Base-by-base conservation (phyloP, 2,329 filamentous ascomycete species). In the Colletotrichum paranaense region DNA sequence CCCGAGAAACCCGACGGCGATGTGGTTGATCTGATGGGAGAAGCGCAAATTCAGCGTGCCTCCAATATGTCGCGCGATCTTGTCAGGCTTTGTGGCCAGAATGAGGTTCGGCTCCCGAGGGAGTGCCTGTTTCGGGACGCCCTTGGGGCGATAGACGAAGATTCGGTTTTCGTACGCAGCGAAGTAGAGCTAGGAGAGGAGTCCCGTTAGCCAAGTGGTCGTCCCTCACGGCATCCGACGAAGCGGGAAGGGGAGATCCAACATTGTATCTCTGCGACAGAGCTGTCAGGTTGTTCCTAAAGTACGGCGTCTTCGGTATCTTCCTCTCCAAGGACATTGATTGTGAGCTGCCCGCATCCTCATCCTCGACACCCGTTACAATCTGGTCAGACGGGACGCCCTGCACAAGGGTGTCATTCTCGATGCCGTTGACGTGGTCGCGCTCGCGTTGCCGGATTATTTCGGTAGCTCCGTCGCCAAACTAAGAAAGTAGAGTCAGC, bases 1-100 rank as follows among this genome's bases (percentile, higher is more conserved):
- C 0, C 94, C 94, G 14, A 96, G 82, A 59, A 93, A 88, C 19
- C 92, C 92, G 30, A 93, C 87, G 12, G 92, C 85, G 19, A 95
- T 83, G 75, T 92, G 89, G 78, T 95, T 96, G 62, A 94, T 87
- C 35, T 88, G 86, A 79, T 95, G 93, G 1, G 89, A 87, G 8
- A 83, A 82, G 0, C 65, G 30, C 0, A 73, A 73, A 69, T 92
- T 88, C 35, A 94, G 84, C 70, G 87, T 86, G 6, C 92, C 92
- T 7, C 81, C 79, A 1, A 89, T 83, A 2, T 76, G 55, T 1
- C 78, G 76, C 1, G 85, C 83, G 26, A 82, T 84, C 74, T 82
- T 81, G 28, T 82, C 87, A 14, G 79, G 81, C 8, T 78, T 82
- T 14, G 87, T 86, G 32, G 79, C 80, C 11, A 93, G 81, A 42